Percentiles rank a stretch among this genome's conserved stretches.
Evolutionary conservation across 305 asterid species (phyloP).

Genomic region (Fraxinus angustifolia): DNA sequence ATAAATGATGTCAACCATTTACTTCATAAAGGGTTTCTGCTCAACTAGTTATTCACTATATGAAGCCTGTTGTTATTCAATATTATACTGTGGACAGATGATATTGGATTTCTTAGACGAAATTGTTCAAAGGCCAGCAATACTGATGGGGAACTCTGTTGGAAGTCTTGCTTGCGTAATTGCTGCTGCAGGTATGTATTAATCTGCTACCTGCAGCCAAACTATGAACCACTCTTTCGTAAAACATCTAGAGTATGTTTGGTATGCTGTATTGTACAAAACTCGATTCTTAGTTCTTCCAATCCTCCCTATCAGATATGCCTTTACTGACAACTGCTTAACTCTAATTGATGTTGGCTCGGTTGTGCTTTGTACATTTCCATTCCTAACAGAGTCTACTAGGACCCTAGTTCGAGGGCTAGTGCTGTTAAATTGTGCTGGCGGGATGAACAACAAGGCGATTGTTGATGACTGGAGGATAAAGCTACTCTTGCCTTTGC

Average conservation of each 20-base stretch:
- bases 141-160: slow-evolving; percentile 80
- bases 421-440: slow-evolving; percentile 81
- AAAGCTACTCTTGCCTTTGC: slow-evolving; percentile 64
- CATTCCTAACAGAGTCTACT: slow-evolving; percentile 44
- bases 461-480: slow-evolving; percentile 97
- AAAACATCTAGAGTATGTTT: background rate
- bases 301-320: background rate
- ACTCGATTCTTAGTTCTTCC: background rate
- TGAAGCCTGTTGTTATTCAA: background rate
- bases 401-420: slow-evolving; percentile 56
- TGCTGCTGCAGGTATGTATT: slow-evolving; percentile 70
- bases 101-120: slow-evolving; percentile 72
- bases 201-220: background rate
- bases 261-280: background rate
- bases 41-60: background rate
- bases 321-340: background rate
- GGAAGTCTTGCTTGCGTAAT: slow-evolving; percentile 96
- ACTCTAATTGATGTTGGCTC: background rate
- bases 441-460: slow-evolving; percentile 98
- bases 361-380: background rate
- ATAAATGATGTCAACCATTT: slow-evolving; percentile 7
- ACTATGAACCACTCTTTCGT: background rate
- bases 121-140: slow-evolving; percentile 65
- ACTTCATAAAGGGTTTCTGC: slow-evolving; percentile 12
- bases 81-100: slow-evolving; percentile 43